Conservation (phyloP, 352 stramenopile genomes). For the Phytopythium delawarense region DNA sequence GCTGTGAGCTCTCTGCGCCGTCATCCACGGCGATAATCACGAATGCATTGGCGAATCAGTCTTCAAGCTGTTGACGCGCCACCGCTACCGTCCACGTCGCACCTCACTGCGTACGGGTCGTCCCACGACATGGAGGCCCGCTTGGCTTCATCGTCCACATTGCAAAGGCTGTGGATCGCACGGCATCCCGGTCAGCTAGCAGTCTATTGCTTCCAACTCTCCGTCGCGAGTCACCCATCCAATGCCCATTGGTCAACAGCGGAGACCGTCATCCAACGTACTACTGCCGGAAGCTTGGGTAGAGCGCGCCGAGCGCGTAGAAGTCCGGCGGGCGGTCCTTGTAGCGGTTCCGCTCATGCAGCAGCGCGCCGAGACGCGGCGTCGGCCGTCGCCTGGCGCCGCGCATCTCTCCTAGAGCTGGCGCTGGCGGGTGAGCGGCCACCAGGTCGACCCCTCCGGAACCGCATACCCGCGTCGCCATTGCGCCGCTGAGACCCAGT, state of each 20-base stretch:
- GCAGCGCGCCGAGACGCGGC: constrained; percentile 49
- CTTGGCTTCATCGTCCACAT: constrained; percentile 52
- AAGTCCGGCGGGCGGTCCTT: constrained; percentile 65
- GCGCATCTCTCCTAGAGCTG: constrained; percentile 21
- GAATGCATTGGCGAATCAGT: no score
- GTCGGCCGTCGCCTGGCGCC: constrained; percentile 50
- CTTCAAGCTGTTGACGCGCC: not conserved
- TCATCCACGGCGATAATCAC: no score
- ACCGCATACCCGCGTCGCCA: constrained; percentile 10
- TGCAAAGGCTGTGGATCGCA: constrained; percentile 37
- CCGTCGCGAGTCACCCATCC: not conserved
- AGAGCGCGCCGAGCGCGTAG: constrained; percentile 57
- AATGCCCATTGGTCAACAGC: not conserved
- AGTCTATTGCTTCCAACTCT: not conserved
- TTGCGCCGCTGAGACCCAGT: constrained; percentile 13
- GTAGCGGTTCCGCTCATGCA: constrained; percentile 80
- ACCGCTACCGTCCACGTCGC: not conserved
- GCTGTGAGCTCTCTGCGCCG: constrained; percentile 82
- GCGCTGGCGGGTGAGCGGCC: not conserved
- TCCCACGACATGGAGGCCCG: constrained; percentile 66
- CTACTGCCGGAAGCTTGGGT: constrained; percentile 61
- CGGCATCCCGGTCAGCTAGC: not conserved
- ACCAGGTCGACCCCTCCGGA: constrained; percentile 8
- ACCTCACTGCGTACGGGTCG: constrained; percentile 74
- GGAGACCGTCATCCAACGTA: constrained; percentile 22